Evolutionary conservation across 805 yeast species (phyloP), one percentile per base, ranked within the genome.

Genomic region (Wickerhamomyces xylosicus): DNA sequence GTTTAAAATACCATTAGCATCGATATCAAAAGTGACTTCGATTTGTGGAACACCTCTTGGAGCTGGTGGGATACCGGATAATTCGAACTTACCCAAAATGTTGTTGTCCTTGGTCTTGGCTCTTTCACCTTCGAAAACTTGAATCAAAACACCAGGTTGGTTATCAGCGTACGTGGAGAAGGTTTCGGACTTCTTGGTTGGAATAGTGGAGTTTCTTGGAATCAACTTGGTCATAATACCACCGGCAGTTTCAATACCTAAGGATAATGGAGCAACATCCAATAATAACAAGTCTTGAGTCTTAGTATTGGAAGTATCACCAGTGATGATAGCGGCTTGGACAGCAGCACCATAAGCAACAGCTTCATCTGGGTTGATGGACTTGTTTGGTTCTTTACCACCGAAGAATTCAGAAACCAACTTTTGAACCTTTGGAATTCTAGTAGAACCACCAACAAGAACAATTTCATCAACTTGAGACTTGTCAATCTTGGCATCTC

Each of bases 331-430:
- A 55, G 96, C 97, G 56, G 96, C 97, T 74, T 87, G 97, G 55
- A 87, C 97, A 52, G 97, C 97, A 53, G 97, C 97, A 82, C 97
- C 97, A 74, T 87, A 87, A 60, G 97, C 97, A 67, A 87, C 97
- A 63, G 97, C 97, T 75, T 87, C 97, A 76, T 89, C 97, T 57
- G 97, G 97, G 82, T 89, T 89, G 69, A 89, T 89, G 43, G 96
- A 86, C 76, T 81, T 86, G 78, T 86, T 85, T 69, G 95, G 96
- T 72, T 89, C 95, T 74, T 89, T 90, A 67, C 97, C 97, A 70
- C 89, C 86, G 81, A 90, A 89, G 84, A 75, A 90, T 69, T 90
- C 97, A 55, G 95, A 84, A 42, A 89, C 95, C 58, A 89, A 78
- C 69, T 89, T 89, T 74, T 89, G 97, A 55, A 90, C 82, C 77